Percentiles rank a stretch among this genome's conserved stretches.
These are phyloP conservation scores for Cercospora beticola DNA, from an alignment of 2,329 filamentous ascomycete genomes.

Conservation along the genomic window DNA sequence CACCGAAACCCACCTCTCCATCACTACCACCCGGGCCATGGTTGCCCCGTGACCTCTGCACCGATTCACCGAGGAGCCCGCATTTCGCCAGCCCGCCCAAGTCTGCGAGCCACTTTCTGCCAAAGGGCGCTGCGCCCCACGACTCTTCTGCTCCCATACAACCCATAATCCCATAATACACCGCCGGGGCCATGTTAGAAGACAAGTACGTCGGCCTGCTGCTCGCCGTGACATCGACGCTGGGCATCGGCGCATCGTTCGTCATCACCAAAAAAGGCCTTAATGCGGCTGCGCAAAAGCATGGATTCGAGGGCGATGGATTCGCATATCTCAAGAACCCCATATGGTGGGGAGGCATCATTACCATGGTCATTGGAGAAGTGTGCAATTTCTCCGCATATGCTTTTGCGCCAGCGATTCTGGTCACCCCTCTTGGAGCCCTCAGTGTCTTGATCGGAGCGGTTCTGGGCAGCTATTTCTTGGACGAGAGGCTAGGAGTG, in stretches of 20 bases:
- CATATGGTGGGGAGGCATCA: slow-evolving; percentile 95
- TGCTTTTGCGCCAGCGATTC: slow-evolving; percentile 96
- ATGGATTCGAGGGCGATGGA: slow-evolving; percentile 95
- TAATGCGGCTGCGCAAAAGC: slow-evolving; percentile 82
- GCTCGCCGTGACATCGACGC: slow-evolving; percentile 70
- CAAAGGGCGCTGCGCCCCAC: slow-evolving; percentile 1
- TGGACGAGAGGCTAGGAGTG: slow-evolving; percentile 84
- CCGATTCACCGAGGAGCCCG: neutral
- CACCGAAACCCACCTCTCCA: neutral
- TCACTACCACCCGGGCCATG: slow-evolving; percentile 3
- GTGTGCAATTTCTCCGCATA: slow-evolving; percentile 97
- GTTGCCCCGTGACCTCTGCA: neutral
- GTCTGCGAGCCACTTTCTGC: slow-evolving; percentile 11
- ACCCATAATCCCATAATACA: neutral
- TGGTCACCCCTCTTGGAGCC: slow-evolving; percentile 92
- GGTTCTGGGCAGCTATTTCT: slow-evolving; percentile 90
- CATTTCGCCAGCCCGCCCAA: neutral
- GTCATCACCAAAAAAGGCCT: slow-evolving; percentile 99
- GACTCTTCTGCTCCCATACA: neutral
- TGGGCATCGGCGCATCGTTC: slow-evolving; percentile 76
- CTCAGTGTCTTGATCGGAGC: slow-evolving; percentile 92
- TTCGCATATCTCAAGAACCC: slow-evolving; percentile 92
- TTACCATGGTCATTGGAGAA: slow-evolving; percentile 87
- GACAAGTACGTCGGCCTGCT: slow-evolving; percentile 73
- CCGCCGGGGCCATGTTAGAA: slow-evolving; percentile 32